Evolutionary conservation across 441 rosid species (phyloP).

Genomic region (Syzygium syzygioides): DNA sequence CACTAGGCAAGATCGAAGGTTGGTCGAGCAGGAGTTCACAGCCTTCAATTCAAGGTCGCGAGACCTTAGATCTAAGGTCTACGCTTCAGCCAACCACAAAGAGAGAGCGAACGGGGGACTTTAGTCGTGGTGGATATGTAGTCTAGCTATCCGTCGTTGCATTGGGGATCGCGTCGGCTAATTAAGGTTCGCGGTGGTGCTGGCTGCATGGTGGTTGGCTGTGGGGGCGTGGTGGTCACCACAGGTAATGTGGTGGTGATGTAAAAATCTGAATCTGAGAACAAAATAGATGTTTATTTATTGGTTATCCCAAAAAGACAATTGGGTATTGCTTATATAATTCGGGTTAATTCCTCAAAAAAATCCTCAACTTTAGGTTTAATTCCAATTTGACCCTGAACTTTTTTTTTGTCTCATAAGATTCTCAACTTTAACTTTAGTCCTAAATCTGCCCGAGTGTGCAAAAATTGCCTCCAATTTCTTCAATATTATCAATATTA

Average conservation of each 20-base stretch:
- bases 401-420: background rate
- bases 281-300: background rate
- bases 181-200: background rate
- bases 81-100: background rate
- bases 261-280: background rate
- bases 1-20: too few species aligned
- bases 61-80: background rate
- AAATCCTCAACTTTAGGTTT: background rate
- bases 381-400: background rate
- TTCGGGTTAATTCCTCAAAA: background rate
- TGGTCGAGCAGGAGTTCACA: background rate
- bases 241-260: background rate
- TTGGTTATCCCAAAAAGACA: background rate
- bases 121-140: background rate
- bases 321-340: background rate
- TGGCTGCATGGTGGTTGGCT: background rate
- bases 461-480: background rate
- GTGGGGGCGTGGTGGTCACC: background rate
- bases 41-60: background rate
- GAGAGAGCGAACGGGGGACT: background rate
- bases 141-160: background rate
- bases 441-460: background rate
- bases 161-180: background rate
- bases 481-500: background rate
- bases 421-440: background rate